These are phyloP conservation scores for Colletotrichum paranaense DNA, from an alignment of 2,329 filamentous ascomycete species.

Conservation along the genomic window DNA sequence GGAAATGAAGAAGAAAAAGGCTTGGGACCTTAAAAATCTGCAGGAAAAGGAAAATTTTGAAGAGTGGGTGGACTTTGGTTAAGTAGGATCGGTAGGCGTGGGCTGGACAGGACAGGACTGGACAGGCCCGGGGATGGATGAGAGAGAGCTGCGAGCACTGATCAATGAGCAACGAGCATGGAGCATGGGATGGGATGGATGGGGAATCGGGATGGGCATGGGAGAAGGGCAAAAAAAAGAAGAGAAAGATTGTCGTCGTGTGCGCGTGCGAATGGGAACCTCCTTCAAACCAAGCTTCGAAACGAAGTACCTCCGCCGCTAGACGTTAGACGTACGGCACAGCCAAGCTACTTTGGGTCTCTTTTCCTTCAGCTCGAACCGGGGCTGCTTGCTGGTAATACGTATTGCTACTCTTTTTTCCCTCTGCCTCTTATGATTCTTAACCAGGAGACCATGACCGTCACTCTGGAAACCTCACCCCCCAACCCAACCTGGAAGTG, in stretches of 20 bases:
- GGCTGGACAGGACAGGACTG: too few relatives aligned
- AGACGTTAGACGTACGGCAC: conserved; percentile 3
- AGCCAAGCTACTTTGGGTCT: neutral
- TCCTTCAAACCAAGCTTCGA: conserved; percentile 38
- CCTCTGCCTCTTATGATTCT: neutral
- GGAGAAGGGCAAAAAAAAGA: neutral
- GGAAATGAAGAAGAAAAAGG: conserved; percentile 23
- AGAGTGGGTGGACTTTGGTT: conserved; percentile 36
- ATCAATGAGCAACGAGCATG: neutral
- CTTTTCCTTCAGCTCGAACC: conserved; percentile 1
- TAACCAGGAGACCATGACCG: neutral
- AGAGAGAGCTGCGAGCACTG: neutral
- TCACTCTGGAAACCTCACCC: neutral
- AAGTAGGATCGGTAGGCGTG: conserved; percentile 23
- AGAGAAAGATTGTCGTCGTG: conserved; percentile 27
- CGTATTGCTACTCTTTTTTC: too few relatives aligned
- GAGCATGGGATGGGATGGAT: too few relatives aligned
- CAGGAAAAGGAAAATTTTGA: conserved; percentile 8
- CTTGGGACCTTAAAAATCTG: conserved; percentile 31
- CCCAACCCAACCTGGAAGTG: neutral
- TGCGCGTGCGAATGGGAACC: conserved; percentile 34
- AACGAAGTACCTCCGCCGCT: conserved; percentile 26
- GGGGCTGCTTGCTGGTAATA: neutral
- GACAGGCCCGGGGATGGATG: neutral
- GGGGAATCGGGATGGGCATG: neutral